A percentile compares a stretch with the other conserved stretches of the same genome.
These are phyloP conservation scores for Falciphora oryzae DNA, from an alignment of 2,329 filamentous ascomycete genomes.

Conservation along the genomic window DNA sequence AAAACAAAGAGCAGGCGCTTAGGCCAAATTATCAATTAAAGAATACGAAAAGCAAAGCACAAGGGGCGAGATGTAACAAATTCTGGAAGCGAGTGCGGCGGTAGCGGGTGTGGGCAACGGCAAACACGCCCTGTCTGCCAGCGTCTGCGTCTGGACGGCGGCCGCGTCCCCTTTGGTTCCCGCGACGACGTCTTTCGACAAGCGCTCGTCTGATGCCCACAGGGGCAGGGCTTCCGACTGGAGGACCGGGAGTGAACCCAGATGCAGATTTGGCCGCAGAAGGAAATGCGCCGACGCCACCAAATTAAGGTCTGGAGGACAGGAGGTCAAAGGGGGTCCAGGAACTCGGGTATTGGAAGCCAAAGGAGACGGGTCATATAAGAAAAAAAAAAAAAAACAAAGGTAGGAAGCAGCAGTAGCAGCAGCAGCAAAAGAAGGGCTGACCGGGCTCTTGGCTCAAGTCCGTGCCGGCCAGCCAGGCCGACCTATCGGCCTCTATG, in stretches of 20 bases:
- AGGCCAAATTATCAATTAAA: no score
- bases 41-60: no score
- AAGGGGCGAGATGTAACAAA: background rate
- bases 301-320: background rate
- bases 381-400: background rate
- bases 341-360: background rate
- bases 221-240: conserved; percentile 1
- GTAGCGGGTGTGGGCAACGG: no score
- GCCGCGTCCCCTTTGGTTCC: background rate
- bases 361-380: background rate
- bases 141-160: background rate
- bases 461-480: conserved; percentile 5
- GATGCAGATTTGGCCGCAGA: conserved; percentile 1
- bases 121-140: no score
- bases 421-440: background rate
- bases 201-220: conserved; percentile 6
- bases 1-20: no score
- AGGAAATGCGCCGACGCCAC: background rate
- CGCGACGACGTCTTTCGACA: background rate
- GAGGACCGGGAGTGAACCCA: background rate
- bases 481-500: background rate
- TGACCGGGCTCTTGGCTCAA: background rate
- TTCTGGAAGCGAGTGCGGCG: no score
- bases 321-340: background rate
- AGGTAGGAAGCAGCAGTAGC: background rate